Evolutionary conservation across 75 land plant genomes (phyloP).

Genomic region (Chamaecyparis obtusa): DNA sequence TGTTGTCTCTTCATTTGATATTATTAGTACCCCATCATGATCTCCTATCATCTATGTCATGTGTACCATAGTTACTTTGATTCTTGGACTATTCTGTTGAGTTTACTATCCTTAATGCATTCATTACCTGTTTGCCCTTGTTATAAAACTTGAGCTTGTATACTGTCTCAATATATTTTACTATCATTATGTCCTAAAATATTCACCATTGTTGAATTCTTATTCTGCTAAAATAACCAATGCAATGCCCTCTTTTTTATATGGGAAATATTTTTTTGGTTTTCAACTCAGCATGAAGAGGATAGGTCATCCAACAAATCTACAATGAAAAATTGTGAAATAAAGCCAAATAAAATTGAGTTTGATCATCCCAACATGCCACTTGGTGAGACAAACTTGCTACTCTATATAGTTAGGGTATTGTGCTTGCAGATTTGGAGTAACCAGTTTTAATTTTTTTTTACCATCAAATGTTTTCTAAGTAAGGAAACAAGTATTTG

Average conservation of each 20-base stretch:
- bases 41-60: too few relatives aligned
- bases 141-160: too few relatives aligned
- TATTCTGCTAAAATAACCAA: not conserved
- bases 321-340: not conserved
- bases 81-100: too few relatives aligned
- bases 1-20: too few relatives aligned
- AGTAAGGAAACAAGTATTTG: not conserved
- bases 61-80: too few relatives aligned
- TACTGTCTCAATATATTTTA: too few relatives aligned
- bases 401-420: constrained; percentile 85
- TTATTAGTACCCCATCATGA: too few relatives aligned
- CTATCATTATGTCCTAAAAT: too few relatives aligned
- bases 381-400: constrained; percentile 23
- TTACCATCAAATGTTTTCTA: not conserved
- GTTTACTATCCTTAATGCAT: too few relatives aligned
- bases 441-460: not conserved
- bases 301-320: not conserved
- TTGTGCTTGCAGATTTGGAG: not conserved
- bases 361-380: constrained; percentile 37
- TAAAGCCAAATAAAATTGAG: not conserved
- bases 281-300: constrained; percentile 5
- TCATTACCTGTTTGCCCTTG: too few relatives aligned
- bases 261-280: not conserved
- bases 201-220: too few relatives aligned
- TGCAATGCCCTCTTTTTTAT: not conserved